Evolutionary conservation across 805 yeast species (phyloP).

Genomic region (Candida cerambycidarum): DNA sequence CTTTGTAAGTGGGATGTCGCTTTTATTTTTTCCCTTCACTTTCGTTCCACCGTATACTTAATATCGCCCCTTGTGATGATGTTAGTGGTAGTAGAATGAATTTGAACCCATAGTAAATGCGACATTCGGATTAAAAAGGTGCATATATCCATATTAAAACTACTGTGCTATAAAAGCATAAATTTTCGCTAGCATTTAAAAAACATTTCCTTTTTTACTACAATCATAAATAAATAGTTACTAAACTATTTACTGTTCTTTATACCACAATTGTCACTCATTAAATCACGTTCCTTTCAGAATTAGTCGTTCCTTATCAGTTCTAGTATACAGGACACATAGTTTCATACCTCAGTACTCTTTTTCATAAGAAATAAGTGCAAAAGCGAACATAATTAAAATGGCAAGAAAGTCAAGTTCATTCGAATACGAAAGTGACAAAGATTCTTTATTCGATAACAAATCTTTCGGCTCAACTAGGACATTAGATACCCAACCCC

Average conservation of each 20-base stretch:
- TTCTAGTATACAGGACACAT: background rate
- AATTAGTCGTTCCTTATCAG: no score
- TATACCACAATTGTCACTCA: background rate
- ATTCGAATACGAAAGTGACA: background rate
- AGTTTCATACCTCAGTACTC: no score
- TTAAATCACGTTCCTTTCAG: background rate
- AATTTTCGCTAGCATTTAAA: background rate
- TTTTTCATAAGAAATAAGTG: no score
- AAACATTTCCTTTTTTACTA: background rate
- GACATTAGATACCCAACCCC: constrained; percentile 12
- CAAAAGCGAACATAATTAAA: no score
- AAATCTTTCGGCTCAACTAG: background rate
- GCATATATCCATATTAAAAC: no score
- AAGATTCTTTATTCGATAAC: constrained; percentile 3
- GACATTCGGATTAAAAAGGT: no score
- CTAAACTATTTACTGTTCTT: no score
- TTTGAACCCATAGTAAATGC: no score
- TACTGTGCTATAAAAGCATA: background rate
- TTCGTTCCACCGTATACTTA: no score
- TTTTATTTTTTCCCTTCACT: background rate
- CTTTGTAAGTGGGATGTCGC: background rate
- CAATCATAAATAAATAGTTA: background rate
- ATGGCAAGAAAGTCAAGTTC: no score
- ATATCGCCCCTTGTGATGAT: no score
- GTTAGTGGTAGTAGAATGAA: no score